Percentiles rank a stretch among this genome's conserved stretches.
Conservation (phyloP, 768 basidiomycete species). For the Agaricus sinodeliciosus region DNA sequence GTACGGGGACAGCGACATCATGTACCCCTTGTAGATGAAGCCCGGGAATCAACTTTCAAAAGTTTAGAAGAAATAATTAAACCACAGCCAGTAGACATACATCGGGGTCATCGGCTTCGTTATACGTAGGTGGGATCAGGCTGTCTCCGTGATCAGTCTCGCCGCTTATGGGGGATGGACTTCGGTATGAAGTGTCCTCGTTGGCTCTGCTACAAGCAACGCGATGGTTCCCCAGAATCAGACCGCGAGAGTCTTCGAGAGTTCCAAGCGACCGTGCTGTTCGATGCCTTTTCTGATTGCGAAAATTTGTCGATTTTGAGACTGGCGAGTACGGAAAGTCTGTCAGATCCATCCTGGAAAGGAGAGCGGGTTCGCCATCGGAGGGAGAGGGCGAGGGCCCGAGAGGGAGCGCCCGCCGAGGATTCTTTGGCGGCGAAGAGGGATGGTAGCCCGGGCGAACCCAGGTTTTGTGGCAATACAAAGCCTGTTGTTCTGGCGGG, state of each 20-base stretch:
- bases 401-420: neutral
- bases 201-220: neutral
- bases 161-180: neutral
- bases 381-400: neutral
- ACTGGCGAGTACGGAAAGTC: neutral
- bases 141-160: neutral
- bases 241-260: no score
- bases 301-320: neutral
- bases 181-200: neutral
- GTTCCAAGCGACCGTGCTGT: no score
- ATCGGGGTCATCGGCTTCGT: neutral
- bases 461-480: conserved; percentile 15
- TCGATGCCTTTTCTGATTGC: no score
- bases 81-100: neutral
- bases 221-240: conserved; percentile 1
- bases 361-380: neutral
- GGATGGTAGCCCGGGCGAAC: conserved; percentile 14
- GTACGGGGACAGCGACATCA: neutral
- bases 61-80: neutral
- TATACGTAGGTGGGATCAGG: neutral
- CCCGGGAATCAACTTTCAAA: neutral
- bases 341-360: neutral
- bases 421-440: neutral
- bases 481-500: neutral
- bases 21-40: neutral